Evolutionary conservation across 2,329 filamentous ascomycete genomes (phyloP).

Genomic region (Fonsecaea pedrosoi): DNA sequence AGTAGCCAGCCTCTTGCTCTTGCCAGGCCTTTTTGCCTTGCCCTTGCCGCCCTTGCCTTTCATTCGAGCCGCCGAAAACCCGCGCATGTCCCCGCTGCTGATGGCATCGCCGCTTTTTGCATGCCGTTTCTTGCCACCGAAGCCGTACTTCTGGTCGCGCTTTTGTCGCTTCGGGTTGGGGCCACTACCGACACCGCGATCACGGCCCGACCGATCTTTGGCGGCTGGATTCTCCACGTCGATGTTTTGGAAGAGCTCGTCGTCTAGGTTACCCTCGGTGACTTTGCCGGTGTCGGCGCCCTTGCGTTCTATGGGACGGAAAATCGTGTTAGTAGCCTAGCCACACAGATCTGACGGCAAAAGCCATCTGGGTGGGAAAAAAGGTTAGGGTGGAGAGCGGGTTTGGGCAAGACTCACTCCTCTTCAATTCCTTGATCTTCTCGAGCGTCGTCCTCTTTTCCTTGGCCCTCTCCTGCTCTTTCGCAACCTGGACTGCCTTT

Average conservation of each 20-base stretch:
- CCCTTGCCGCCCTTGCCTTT: slow-evolving; percentile 47
- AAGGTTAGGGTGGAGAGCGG: background rate
- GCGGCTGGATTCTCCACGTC: slow-evolving; percentile 52
- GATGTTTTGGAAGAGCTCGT: slow-evolving; percentile 63
- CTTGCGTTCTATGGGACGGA: slow-evolving; percentile 73
- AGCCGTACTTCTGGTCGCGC: slow-evolving; percentile 94
- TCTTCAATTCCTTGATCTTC: slow-evolving; percentile 93
- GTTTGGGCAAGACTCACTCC: slow-evolving; percentile 76
- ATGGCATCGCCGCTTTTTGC: slow-evolving; percentile 87
- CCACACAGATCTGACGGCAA: background rate
- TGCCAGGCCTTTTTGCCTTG: slow-evolving; percentile 56
- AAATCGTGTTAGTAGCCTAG: slow-evolving; percentile 24
- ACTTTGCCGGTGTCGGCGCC: slow-evolving; percentile 69
- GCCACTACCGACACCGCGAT: slow-evolving; percentile 46
- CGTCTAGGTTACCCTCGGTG: slow-evolving; percentile 72
- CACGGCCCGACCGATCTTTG: slow-evolving; percentile 46
- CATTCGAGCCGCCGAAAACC: slow-evolving; percentile 85
- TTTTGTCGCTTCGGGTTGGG: slow-evolving; percentile 75
- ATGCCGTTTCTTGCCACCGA: slow-evolving; percentile 93
- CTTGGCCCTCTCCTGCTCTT: slow-evolving; percentile 91
- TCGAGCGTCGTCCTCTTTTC: slow-evolving; percentile 91
- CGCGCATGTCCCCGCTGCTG: slow-evolving; percentile 79
- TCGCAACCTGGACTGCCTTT: slow-evolving; percentile 96
- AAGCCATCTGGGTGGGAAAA: too few relatives aligned
- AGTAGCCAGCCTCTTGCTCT: slow-evolving; percentile 54